These are phyloP conservation scores for Artomyces pyxidatus DNA, from an alignment of 768 basidiomycete species.

Conservation along the genomic window DNA sequence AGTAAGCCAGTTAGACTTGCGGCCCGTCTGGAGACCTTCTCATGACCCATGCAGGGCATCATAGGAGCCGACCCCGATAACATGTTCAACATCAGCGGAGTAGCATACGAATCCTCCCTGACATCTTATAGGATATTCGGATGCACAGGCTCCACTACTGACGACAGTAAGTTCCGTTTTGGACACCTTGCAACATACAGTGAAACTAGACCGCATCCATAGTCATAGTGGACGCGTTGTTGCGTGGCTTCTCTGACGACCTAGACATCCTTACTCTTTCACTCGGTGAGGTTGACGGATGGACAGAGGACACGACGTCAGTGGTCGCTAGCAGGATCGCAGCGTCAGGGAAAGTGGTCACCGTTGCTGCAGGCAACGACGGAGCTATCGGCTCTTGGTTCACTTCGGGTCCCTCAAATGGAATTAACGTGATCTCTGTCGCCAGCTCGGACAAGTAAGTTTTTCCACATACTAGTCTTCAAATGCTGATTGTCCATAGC, in stretches of 20 bases:
- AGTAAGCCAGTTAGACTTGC: background rate
- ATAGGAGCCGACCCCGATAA: constrained; percentile 56
- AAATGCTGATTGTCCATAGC: constrained; percentile 19
- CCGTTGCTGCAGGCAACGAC: constrained; percentile 49
- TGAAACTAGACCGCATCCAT: constrained; percentile 21
- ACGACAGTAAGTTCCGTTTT: constrained; percentile 35
- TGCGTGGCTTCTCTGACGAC: constrained; percentile 42
- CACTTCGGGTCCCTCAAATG: constrained; percentile 44
- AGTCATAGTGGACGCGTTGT: constrained; percentile 43
- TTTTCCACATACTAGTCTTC: too few relatives aligned
- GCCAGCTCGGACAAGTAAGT: constrained; percentile 42
- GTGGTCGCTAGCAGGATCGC: constrained; percentile 56
- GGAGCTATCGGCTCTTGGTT: constrained; percentile 57
- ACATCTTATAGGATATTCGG: constrained; percentile 53
- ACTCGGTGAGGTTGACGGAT: constrained; percentile 55
- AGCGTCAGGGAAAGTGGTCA: constrained; percentile 48
- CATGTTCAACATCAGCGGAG: constrained; percentile 59
- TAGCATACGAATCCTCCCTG: constrained; percentile 53
- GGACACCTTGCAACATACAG: background rate
- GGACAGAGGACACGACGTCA: constrained; percentile 47
- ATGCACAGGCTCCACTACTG: constrained; percentile 41
- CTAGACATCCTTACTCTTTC: constrained; percentile 60
- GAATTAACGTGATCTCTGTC: constrained; percentile 47
- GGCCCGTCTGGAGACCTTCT: background rate
- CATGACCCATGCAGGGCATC: constrained; percentile 39